phyloP scores from a whole-genome alignment of 768 basidiomycete genomes.

The Suillus lakei region DNA sequence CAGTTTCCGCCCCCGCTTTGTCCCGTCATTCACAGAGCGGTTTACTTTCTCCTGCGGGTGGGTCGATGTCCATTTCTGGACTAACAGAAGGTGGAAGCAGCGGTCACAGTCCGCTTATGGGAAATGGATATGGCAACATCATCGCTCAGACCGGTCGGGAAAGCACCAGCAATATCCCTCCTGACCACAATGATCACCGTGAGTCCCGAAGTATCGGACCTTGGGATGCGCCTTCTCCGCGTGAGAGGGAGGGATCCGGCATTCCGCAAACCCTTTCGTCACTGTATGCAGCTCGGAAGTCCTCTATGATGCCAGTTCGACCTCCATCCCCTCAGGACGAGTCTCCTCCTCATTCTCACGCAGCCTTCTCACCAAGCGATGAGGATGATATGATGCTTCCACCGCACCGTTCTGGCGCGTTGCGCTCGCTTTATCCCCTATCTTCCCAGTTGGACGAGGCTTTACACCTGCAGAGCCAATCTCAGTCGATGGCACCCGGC shows the following conservation, averaged over 20 bases:
- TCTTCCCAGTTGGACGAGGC: slow-evolving; percentile 32
- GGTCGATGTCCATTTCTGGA: slow-evolving; percentile 13
- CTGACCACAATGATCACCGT: slow-evolving; percentile 12
- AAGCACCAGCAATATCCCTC: slow-evolving; percentile 14
- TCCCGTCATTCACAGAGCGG: slow-evolving; percentile 31
- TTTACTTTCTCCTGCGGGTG: slow-evolving; percentile 24
- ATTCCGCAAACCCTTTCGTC: slow-evolving; percentile 29
- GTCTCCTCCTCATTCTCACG: slow-evolving; percentile 29
- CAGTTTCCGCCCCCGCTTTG: slow-evolving; percentile 41
- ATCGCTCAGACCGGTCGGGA: slow-evolving; percentile 34
- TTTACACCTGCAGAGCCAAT: slow-evolving; percentile 20
- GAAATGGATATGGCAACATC: slow-evolving; percentile 28
- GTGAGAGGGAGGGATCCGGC: slow-evolving; percentile 32
- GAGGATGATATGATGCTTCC: slow-evolving; percentile 40
- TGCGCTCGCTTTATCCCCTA: slow-evolving; percentile 31
- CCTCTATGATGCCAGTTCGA: slow-evolving; percentile 23
- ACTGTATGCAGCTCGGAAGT: slow-evolving; percentile 32
- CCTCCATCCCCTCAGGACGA: slow-evolving; percentile 30
- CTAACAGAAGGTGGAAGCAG: slow-evolving; percentile 20
- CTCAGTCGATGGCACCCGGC: slow-evolving; percentile 41
- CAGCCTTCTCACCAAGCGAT: slow-evolving; percentile 28
- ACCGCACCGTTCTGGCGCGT: slow-evolving; percentile 31
- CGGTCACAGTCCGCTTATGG: slow-evolving; percentile 26
- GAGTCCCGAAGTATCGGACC: slow-evolving; percentile 31
- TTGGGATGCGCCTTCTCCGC: slow-evolving; percentile 38